Conservation (phyloP, 2,329 filamentous ascomycete genomes). For the Cryphonectria naterciae region DNA sequence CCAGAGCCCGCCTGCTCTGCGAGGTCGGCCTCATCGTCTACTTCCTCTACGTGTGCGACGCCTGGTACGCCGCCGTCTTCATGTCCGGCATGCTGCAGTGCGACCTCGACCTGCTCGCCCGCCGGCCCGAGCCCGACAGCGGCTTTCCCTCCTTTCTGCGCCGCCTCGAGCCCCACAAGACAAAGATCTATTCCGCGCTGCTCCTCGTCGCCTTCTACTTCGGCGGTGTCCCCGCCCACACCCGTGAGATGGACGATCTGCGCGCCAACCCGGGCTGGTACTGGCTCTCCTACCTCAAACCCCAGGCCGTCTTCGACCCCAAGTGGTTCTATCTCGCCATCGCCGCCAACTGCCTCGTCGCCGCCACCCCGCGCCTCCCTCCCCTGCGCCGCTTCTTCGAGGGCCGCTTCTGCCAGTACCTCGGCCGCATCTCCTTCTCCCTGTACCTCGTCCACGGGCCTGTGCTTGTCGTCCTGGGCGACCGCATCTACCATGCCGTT, state of each 20-base stretch:
- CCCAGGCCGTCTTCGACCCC: constrained; percentile 66
- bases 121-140: constrained; percentile 38
- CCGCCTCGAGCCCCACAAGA: constrained; percentile 52
- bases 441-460: constrained; percentile 69
- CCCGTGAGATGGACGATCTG: constrained; percentile 51
- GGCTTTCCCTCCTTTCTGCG: constrained; percentile 56
- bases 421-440: constrained; percentile 65
- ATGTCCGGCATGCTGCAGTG: constrained; percentile 63
- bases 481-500: constrained; percentile 64
- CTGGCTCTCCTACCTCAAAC: constrained; percentile 63
- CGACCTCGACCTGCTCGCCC: constrained; percentile 61
- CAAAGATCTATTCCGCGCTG: constrained; percentile 54
- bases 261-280: constrained; percentile 63
- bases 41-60: constrained; percentile 70
- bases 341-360: constrained; percentile 61
- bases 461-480: constrained; percentile 61
- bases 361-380: constrained; percentile 58
- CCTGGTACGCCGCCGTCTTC: constrained; percentile 64
- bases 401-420: constrained; percentile 60
- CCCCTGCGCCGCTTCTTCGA: constrained; percentile 65
- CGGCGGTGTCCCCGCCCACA: constrained; percentile 62
- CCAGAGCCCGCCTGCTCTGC: constrained; percentile 58
- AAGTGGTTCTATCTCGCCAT: constrained; percentile 72
- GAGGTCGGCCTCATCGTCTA: constrained; percentile 60
- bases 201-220: constrained; percentile 59